A percentile compares a stretch with the other conserved stretches of the same genome.
Conservation (phyloP, 352 stramenopile species). For the Globisporangium uncinulatum region DNA sequence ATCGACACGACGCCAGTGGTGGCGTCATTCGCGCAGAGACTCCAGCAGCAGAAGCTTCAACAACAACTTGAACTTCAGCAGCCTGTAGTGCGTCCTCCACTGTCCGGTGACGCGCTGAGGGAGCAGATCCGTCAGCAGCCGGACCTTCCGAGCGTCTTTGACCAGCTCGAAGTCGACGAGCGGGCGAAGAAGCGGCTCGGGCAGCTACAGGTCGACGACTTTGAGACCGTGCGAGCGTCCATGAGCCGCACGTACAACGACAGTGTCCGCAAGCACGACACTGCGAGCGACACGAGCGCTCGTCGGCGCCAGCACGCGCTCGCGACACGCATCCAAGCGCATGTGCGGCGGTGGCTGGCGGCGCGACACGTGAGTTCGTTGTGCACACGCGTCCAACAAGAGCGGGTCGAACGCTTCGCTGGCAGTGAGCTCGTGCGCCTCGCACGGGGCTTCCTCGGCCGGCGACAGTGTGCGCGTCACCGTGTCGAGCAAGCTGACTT, state of each 20-base stretch:
- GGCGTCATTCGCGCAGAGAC: not conserved
- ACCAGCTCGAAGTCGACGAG: conserved; percentile 72
- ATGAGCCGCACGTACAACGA: conserved; percentile 40
- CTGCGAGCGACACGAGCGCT: conserved; percentile 35
- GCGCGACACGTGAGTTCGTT: conserved; percentile 23
- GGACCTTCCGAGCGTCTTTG: conserved; percentile 70
- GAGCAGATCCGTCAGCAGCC: conserved; percentile 29
- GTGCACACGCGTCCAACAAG: conserved; percentile 29
- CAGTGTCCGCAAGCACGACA: conserved; percentile 46
- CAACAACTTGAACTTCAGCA: not conserved
- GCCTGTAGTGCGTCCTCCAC: conserved; percentile 3
- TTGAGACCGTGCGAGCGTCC: conserved; percentile 32
- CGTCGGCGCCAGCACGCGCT: conserved; percentile 37
- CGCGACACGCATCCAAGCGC: conserved; percentile 47
- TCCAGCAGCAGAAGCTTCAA: not conserved
- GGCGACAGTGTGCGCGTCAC: conserved; percentile 34
- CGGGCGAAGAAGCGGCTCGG: conserved; percentile 36
- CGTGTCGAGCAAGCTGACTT: conserved; percentile 15
- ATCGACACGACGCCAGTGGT: not conserved
- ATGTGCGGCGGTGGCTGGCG: conserved; percentile 50
- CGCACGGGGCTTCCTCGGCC: conserved; percentile 49
- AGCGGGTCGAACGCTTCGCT: conserved; percentile 39
- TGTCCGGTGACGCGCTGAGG: conserved; percentile 18
- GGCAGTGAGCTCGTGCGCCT: conserved; percentile 63
- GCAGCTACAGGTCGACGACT: conserved; percentile 37